Base-by-base conservation (phyloP, 75 land plant species). In the Ceratopteris richardii region DNA sequence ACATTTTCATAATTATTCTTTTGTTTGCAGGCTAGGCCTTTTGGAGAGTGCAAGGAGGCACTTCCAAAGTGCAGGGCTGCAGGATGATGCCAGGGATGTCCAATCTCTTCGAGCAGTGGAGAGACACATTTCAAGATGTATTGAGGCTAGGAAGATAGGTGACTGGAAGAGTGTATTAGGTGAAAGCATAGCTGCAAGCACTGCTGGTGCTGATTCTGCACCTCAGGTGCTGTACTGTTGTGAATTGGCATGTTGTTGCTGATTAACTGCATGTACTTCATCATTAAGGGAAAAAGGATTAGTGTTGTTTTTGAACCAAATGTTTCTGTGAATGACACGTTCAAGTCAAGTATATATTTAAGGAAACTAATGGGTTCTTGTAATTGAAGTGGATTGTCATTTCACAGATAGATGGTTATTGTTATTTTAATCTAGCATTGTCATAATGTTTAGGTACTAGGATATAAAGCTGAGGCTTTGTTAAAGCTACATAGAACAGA, bases 391-490 rank as follows among this genome's bases (percentile, higher is more conserved):
- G n/a, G n/a, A n/a, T n/a, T n/a, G n/a, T n/a, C n/a, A n/a, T n/a
- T n/a, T n/a, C n/a, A n/a, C n/a, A n/a, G n/a, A n/a, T n/a, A n/a
- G n/a, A n/a, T n/a, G n/a, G n/a, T n/a, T n/a, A 13, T 30, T 29
- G 16, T 25, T 36, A 11, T 26, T 44, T 18, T 25, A 1, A 13
- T 58, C 21, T n/a, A n/a, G n/a, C n/a, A n/a, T n/a, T n/a, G n/a
- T n/a, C n/a, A n/a, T 33, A 33, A 20, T 9, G 40, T 76, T 63
- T 77, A 94, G 98, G 69, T 94, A 0, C 61, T 69, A 54, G 75
- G 90, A 23, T 75, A 76, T 43, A 89, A 78, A 70, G 87, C 96
- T n/a, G 98, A 94, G 59, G 90, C 88, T 17, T 69, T 79, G 22
- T 62, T 94, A 60, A 85, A 77, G 74, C 81, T 90, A 42, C 81